Evolutionary conservation across 2,329 filamentous ascomycete species (phyloP), one percentile per base, ranked within the genome.

Genomic region (Phyllosticta citriasiana): DNA sequence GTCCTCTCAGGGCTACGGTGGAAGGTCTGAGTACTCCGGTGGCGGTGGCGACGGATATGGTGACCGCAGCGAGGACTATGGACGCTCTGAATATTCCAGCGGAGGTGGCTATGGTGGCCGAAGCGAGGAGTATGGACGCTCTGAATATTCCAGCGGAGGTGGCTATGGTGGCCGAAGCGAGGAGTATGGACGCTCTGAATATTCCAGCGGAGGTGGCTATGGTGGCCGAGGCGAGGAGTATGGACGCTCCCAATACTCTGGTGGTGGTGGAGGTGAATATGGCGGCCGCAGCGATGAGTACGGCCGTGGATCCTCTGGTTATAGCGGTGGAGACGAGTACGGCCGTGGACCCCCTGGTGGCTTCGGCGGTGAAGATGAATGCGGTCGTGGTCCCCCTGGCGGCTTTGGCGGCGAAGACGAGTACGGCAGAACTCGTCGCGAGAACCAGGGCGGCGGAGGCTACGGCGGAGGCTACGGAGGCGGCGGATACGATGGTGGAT

Each of bases 101-200:
- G 47, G 60, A 8, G 63, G 63, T 30, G 58, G 59, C 30, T 67
- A 65, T 24, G 65, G 66, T 22, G 61, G 63, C 26, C 53, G 63
- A 16, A 64, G 65, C 55, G 65, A 67, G 35, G 26, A 22, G 16
- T 57, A 57, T 33, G 61, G 56, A 14, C 35, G 57, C 35, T 62
- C 53, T 2, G 52, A 62, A 24, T 53, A 53, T 47, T 25, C 51
- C 51, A 26, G 26, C 7, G 57, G 54, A 40, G 61, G 57, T 16
- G 61, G 57, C 16, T 63, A 60, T n/a, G 61, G 61, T 6, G 57
- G 52, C 40, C 16, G 14, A 9, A 16, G 22, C 9, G 60, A 55
- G 30, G 27, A 24, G n/a, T 57, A 57, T 30, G 53, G 57, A 16
- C 22, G 25, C 14, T 60, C 47, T 4, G 35, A 62, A 26, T 53